Evolutionary conservation across 176 grass and related monocot genomes (phyloP).

Genomic region (Leersia perrieri): DNA sequence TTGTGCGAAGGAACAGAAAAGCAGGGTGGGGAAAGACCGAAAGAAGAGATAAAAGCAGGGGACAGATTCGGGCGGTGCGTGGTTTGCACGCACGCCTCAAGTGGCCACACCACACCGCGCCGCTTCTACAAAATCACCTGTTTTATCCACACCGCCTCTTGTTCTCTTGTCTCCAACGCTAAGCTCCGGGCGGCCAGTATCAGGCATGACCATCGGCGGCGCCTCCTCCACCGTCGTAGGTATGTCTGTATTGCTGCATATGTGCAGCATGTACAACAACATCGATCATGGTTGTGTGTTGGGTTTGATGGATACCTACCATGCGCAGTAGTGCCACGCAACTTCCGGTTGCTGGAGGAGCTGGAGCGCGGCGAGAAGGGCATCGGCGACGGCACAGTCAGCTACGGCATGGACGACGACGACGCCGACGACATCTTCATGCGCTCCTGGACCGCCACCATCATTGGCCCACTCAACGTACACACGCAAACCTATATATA

Average conservation of each 20-base stretch:
- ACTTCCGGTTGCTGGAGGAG: slow-evolving; percentile 57
- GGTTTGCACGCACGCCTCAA: background rate
- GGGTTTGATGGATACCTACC: background rate
- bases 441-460: slow-evolving; percentile 77
- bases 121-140: background rate
- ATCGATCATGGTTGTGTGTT: background rate
- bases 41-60: background rate
- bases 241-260: background rate
- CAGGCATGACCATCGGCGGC: background rate
- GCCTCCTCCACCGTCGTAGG: background rate
- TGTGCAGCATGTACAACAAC: background rate
- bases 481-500: too few relatives aligned
- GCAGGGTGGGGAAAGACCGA: too few relatives aligned
- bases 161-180: background rate
- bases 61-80: slow-evolving; percentile 11
- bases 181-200: background rate
- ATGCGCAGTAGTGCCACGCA: slow-evolving; percentile 53
- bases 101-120: background rate
- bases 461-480: slow-evolving; percentile 65
- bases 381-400: slow-evolving; percentile 54
- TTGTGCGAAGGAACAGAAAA: too few relatives aligned
- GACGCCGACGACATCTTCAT: slow-evolving; percentile 78
- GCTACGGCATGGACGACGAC: slow-evolving; percentile 60
- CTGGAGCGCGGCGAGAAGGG: slow-evolving; percentile 63
- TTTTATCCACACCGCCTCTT: background rate